These are phyloP conservation scores for Rhododendron griersonianum DNA, from an alignment of 148 eudicot species.

Conservation along the genomic window DNA sequence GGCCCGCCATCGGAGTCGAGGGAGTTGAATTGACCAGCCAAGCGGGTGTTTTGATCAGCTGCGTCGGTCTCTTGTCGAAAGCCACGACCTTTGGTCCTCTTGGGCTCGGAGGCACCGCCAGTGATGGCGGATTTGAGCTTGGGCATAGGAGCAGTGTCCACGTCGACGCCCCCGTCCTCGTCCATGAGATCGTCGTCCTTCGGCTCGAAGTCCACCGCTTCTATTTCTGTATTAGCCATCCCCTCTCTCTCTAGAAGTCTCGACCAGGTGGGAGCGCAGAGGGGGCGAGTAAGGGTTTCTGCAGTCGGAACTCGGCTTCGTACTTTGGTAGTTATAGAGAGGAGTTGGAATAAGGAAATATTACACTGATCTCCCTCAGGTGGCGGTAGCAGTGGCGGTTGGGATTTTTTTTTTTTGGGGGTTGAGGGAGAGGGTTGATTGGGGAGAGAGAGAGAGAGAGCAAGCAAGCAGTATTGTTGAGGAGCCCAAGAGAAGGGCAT, in stretches of 20 bases:
- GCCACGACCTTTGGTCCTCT: constrained; percentile 77
- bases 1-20: constrained; percentile 72
- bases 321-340: not conserved
- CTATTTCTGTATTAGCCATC: constrained; percentile 67
- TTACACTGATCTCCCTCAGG: not conserved
- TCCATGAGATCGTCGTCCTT: constrained; percentile 97
- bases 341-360: not conserved
- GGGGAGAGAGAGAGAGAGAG: too few species aligned
- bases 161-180: constrained; percentile 51
- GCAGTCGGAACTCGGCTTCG: not conserved
- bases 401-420: too few species aligned
- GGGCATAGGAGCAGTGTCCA: constrained; percentile 38
- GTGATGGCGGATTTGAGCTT: constrained; percentile 75
- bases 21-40: constrained; percentile 58
- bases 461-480: too few species aligned
- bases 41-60: constrained; percentile 43
- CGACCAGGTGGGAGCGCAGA: not conserved
- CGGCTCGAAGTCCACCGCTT: constrained; percentile 80
- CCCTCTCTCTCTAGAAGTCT: constrained; percentile 1
- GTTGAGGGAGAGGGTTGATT: too few species aligned
- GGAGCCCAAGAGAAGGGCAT: too few species aligned
- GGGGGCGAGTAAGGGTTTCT: not conserved
- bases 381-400: not conserved
- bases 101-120: constrained; percentile 34
- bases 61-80: constrained; percentile 50